Percentiles rank a stretch among this genome's conserved stretches.
These are phyloP conservation scores for Thielaviopsis populi DNA, from an alignment of 2,329 filamentous ascomycete genomes.

Conservation along the genomic window DNA sequence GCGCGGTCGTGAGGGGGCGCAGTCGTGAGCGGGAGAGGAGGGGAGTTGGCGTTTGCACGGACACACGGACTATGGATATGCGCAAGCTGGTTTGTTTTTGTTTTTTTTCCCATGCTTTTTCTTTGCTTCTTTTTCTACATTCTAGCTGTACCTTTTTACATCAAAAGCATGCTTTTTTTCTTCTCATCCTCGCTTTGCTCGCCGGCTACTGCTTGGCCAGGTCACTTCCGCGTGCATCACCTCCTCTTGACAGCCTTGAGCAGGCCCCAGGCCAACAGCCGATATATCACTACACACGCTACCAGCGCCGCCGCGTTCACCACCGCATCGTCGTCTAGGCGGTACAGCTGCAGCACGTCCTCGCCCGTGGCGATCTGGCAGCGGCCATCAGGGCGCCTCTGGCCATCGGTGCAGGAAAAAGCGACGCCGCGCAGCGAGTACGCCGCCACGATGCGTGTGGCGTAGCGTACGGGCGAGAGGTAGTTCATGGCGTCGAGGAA, in stretches of 20 bases:
- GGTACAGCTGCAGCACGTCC: conserved; percentile 53
- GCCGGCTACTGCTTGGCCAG: conserved; percentile 23
- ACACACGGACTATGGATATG: background rate
- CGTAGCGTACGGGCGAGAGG: conserved; percentile 56
- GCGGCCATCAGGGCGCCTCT: conserved; percentile 42
- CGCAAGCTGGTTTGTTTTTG: background rate
- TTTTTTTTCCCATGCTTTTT: background rate
- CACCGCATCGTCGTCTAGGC: conserved; percentile 44
- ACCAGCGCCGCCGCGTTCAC: conserved; percentile 49
- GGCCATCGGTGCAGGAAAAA: conserved; percentile 48
- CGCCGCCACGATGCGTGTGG: conserved; percentile 48
- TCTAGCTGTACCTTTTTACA: background rate
- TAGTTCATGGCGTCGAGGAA: conserved; percentile 57
- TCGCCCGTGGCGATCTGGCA: conserved; percentile 53
- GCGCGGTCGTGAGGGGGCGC: background rate
- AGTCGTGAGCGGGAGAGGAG: too few species aligned
- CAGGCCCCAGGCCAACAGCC: conserved; percentile 45
- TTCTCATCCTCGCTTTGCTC: too few species aligned
- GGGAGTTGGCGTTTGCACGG: too few species aligned
- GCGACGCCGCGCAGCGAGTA: conserved; percentile 45
- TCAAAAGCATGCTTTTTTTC: background rate
- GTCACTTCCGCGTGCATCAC: conserved; percentile 25
- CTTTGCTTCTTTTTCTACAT: background rate
- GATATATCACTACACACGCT: conserved; percentile 48
- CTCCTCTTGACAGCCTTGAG: conserved; percentile 34